A percentile compares a stretch with the other conserved stretches of the same genome.
Evolutionary conservation across 768 basidiomycete species (phyloP).

Genomic region (Myochromella boudieri): DNA sequence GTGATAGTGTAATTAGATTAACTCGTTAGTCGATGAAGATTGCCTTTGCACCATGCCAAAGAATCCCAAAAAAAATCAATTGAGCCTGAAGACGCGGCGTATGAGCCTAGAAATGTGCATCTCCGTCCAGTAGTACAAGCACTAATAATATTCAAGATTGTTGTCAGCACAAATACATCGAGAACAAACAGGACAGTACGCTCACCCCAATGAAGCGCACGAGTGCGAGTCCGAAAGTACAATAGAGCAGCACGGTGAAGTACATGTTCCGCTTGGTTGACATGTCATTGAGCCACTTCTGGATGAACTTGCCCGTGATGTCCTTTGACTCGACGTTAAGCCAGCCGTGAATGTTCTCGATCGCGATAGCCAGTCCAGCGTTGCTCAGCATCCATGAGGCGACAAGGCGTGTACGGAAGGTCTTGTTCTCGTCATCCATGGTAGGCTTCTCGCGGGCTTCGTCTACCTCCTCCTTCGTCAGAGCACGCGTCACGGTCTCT

Average conservation of each 20-base stretch:
- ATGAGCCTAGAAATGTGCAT: constrained; percentile 20
- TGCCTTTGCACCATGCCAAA: not conserved
- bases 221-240: constrained; percentile 55
- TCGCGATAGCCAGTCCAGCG: constrained; percentile 53
- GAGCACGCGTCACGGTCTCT: constrained; percentile 75
- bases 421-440: constrained; percentile 79
- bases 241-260: constrained; percentile 61
- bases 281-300: constrained; percentile 28
- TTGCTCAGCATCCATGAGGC: constrained; percentile 71
- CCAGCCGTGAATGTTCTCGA: constrained; percentile 58
- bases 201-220: constrained; percentile 63
- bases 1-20: constrained; percentile 5
- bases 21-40: not conserved
- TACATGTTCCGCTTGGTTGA: constrained; percentile 50
- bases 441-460: constrained; percentile 64
- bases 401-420: constrained; percentile 80
- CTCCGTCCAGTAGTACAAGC: constrained; percentile 22
- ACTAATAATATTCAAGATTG: constrained; percentile 8
- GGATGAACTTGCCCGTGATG: constrained; percentile 32
- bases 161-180: not conserved
- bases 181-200: constrained; percentile 10
- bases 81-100: constrained; percentile 20
- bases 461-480: constrained; percentile 54
- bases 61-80: constrained; percentile 9
- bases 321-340: constrained; percentile 29